phyloP scores from a whole-genome alignment of 371 early-diverging fungal genomes.

The Saksenaea oblongispora region DNA sequence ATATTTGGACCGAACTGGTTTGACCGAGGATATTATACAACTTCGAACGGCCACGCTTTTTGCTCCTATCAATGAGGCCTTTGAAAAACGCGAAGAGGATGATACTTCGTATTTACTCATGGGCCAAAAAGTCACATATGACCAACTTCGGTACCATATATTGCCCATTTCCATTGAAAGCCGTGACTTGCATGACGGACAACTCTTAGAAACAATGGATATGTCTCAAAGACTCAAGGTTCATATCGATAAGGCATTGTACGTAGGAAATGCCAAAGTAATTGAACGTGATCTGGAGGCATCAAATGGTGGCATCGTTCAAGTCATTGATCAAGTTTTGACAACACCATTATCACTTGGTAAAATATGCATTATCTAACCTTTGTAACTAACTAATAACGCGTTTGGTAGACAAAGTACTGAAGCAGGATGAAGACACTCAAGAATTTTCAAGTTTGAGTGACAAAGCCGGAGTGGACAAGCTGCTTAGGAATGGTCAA shows the following conservation, averaged over 20 bases:
- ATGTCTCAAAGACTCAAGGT: conserved; percentile 37
- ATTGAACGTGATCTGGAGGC: conserved; percentile 28
- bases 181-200: conserved; percentile 36
- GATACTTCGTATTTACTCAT: conserved; percentile 27
- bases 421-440: conserved; percentile 28
- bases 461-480: conserved; percentile 24
- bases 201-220: conserved; percentile 46
- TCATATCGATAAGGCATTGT: conserved; percentile 20
- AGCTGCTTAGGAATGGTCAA: conserved; percentile 25
- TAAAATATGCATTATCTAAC: conserved; percentile 8
- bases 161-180: conserved; percentile 26
- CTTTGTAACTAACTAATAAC: too few relatives aligned
- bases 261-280: conserved; percentile 33
- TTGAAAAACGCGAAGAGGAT: conserved; percentile 23
- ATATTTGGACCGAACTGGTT: conserved; percentile 25
- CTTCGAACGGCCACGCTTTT: conserved; percentile 50
- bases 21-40: conserved; percentile 22
- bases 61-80: conserved; percentile 60
- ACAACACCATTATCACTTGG: conserved; percentile 37
- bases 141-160: conserved; percentile 47
- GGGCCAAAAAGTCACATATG: conserved; percentile 32
- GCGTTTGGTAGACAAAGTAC: conserved; percentile 26
- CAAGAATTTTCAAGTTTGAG: conserved; percentile 23
- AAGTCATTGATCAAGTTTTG: conserved; percentile 36
- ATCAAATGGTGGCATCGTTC: conserved; percentile 39